phyloP scores from a whole-genome alignment of 805 yeast genomes.

The Metschnikowia drakensbergensis region DNA sequence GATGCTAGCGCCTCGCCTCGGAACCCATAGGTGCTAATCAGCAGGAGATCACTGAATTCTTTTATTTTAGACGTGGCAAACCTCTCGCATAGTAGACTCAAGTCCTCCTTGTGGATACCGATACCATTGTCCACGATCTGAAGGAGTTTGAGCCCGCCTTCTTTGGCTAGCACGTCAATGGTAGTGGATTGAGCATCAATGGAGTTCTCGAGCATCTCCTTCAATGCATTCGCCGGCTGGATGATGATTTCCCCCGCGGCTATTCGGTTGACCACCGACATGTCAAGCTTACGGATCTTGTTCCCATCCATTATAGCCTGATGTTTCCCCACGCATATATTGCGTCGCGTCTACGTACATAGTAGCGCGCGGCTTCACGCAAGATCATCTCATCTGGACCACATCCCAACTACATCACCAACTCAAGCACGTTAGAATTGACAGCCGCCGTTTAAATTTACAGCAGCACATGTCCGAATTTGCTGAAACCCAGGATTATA shows the following conservation, averaged over 20 bases:
- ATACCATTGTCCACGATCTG: slow-evolving; percentile 88
- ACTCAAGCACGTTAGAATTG: too few species aligned
- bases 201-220: slow-evolving; percentile 88
- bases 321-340: background rate
- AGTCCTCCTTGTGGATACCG: slow-evolving; percentile 73
- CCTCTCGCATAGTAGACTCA: slow-evolving; percentile 79
- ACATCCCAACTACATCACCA: background rate
- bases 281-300: slow-evolving; percentile 45
- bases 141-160: slow-evolving; percentile 84
- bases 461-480: background rate
- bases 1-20: slow-evolving; percentile 96
- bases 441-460: too few species aligned
- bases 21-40: slow-evolving; percentile 82
- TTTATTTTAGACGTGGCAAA: slow-evolving; percentile 86
- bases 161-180: slow-evolving; percentile 79
- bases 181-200: slow-evolving; percentile 78
- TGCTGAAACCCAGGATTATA: slow-evolving; percentile 5
- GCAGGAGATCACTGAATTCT: slow-evolving; percentile 68
- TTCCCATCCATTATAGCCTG: background rate
- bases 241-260: slow-evolving; percentile 97
- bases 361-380: background rate
- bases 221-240: slow-evolving; percentile 90
- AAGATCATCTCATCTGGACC: background rate
- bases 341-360: slow-evolving; percentile 1
- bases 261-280: slow-evolving; percentile 75